Conservation (phyloP, 2,329 filamentous ascomycete genomes). For the Hymenoscyphus scutula region DNA sequence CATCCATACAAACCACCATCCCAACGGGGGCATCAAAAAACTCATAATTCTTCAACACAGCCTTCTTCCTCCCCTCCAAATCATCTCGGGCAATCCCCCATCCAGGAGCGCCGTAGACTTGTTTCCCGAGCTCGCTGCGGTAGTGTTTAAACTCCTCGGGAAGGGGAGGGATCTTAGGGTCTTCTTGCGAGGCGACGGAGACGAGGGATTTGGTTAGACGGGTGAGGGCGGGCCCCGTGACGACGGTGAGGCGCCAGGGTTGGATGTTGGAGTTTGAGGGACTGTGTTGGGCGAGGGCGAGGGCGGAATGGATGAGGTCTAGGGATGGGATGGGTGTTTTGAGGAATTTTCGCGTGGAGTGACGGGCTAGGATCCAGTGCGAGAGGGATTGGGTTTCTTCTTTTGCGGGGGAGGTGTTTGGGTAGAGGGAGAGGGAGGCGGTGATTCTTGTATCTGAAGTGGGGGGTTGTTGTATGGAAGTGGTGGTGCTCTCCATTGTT, state of each 20-base stretch:
- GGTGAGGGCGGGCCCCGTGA: neutral
- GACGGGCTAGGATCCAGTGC: constrained; percentile 1
- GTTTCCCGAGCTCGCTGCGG: neutral
- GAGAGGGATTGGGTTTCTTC: neutral
- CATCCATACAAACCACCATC: constrained; percentile 9
- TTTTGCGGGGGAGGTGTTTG: neutral
- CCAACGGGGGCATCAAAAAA: constrained; percentile 3
- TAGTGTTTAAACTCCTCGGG: constrained; percentile 6
- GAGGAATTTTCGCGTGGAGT: constrained; percentile 8
- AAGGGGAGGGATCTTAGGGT: constrained; percentile 4
- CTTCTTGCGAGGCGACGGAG: neutral
- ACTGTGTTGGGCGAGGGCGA: constrained; percentile 8
- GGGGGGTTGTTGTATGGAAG: neutral
- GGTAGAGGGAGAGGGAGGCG: neutral
- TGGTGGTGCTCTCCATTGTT: neutral
- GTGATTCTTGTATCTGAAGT: neutral
- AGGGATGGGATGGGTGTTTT: neutral
- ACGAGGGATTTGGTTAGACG: constrained; percentile 1
- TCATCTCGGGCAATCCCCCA: neutral
- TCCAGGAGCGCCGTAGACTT: neutral
- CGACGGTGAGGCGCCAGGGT: constrained; percentile 5
- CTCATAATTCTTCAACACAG: constrained; percentile 8
- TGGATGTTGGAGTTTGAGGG: constrained; percentile 11
- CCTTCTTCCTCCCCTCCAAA: neutral
- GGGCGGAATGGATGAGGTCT: neutral